Evolutionary conservation across 2,329 filamentous ascomycete genomes (phyloP).

Genomic region (Elsinoe perseae): DNA sequence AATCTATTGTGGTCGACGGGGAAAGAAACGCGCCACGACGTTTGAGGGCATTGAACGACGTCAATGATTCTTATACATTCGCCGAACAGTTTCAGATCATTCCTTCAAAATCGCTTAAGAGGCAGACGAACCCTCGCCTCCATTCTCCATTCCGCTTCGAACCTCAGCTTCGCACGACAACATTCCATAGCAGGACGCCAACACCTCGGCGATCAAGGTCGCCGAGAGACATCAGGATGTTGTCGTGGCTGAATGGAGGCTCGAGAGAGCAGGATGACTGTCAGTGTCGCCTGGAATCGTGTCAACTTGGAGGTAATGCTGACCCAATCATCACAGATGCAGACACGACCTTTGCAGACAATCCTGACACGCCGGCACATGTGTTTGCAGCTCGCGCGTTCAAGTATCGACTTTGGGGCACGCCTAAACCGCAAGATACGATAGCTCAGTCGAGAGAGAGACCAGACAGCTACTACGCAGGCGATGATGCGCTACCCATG

Average conservation of each 20-base stretch:
- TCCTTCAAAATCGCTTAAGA: not conserved
- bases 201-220: slow-evolving; percentile 6
- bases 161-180: not conserved
- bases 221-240: slow-evolving; percentile 1
- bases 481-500: not conserved
- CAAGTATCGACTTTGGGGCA: slow-evolving; percentile 57
- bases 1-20: slow-evolving; percentile 1
- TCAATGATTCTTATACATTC: slow-evolving; percentile 3
- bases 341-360: slow-evolving; percentile 34
- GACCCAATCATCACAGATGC: not conserved
- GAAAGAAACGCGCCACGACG: slow-evolving; percentile 1
- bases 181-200: not conserved
- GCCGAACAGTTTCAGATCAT: slow-evolving; percentile 6
- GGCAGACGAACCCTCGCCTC: not conserved
- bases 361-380: slow-evolving; percentile 57
- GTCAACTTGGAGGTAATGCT: not conserved
- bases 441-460: not conserved
- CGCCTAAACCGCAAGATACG: slow-evolving; percentile 38
- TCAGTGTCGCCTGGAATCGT: not conserved
- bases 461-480: slow-evolving; percentile 7
- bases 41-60: slow-evolving; percentile 3
- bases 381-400: slow-evolving; percentile 61
- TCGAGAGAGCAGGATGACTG: slow-evolving; percentile 2
- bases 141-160: not conserved
- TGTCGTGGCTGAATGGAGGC: slow-evolving; percentile 10